These are phyloP conservation scores for Blastomyces gilchristii DNA, from an alignment of 2,329 filamentous ascomycete species.

Conservation along the genomic window DNA sequence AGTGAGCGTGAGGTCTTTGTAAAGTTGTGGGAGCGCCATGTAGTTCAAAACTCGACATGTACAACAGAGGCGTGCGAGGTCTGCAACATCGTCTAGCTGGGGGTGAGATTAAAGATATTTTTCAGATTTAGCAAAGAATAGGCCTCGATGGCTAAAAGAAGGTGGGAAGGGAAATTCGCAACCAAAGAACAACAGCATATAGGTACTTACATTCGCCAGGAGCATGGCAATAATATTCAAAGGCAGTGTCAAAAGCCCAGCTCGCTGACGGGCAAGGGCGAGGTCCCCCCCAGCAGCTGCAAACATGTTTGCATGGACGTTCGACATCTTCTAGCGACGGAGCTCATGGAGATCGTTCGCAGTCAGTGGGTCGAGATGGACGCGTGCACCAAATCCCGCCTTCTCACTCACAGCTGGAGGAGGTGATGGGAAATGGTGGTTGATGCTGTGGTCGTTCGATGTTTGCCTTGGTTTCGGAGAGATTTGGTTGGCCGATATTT, in stretches of 20 bases:
- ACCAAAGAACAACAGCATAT: not conserved
- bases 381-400: not conserved
- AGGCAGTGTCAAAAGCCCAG: constrained; percentile 37
- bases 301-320: constrained; percentile 36
- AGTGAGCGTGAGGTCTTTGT: constrained; percentile 45
- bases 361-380: not conserved
- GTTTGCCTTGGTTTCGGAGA: not conserved
- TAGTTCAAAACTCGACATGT: constrained; percentile 54
- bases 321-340: constrained; percentile 24
- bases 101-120: constrained; percentile 8
- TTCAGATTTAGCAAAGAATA: not conserved
- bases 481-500: not conserved
- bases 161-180: not conserved
- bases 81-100: constrained; percentile 48
- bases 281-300: constrained; percentile 20
- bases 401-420: not conserved
- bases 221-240: constrained; percentile 50
- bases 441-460: not conserved
- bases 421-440: not conserved
- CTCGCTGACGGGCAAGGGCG: constrained; percentile 10
- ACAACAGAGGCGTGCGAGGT: constrained; percentile 50
- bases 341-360: not conserved
- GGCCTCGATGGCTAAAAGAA: not conserved
- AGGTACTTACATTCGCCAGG: constrained; percentile 41
- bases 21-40: constrained; percentile 53